These are phyloP conservation scores for Calonectria montana DNA, from an alignment of 2,329 filamentous ascomycete genomes.

Conservation along the genomic window DNA sequence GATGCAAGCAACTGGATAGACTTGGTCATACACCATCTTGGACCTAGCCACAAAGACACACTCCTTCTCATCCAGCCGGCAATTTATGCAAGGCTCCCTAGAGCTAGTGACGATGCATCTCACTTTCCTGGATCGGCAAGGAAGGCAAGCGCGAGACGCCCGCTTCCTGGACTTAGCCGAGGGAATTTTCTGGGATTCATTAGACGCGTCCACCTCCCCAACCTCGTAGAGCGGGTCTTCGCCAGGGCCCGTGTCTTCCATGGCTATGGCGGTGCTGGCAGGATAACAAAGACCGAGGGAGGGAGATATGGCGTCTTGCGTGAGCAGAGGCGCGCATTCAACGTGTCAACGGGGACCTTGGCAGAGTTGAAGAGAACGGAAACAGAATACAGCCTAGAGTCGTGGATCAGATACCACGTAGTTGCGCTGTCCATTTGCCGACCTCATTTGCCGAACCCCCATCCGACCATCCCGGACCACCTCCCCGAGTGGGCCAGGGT, in stretches of 20 bases:
- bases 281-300: background rate
- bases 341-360: background rate
- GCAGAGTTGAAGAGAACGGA: slow-evolving; percentile 11
- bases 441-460: slow-evolving; percentile 9
- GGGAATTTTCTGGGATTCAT: slow-evolving; percentile 7
- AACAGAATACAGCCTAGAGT: background rate
- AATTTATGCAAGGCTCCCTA: slow-evolving; percentile 40
- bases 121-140: slow-evolving; percentile 40
- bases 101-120: slow-evolving; percentile 39
- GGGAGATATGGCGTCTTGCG: background rate
- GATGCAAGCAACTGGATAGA: no score
- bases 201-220: slow-evolving; percentile 17
- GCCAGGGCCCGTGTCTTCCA: slow-evolving; percentile 5
- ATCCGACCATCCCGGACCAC: slow-evolving; percentile 1
- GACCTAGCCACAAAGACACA: slow-evolving; percentile 37
- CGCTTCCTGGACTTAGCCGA: slow-evolving; percentile 34
- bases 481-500: background rate
- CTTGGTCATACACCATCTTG: slow-evolving; percentile 28
- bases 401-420: background rate
- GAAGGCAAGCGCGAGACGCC: slow-evolving; percentile 36
- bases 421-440: background rate
- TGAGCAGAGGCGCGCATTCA: background rate
- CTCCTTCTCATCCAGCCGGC: slow-evolving; percentile 39
- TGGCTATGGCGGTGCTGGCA: background rate
- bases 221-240: slow-evolving; percentile 14